Conservation (phyloP, 148 eudicot species). For the Vaccinium corymbosum region DNA sequence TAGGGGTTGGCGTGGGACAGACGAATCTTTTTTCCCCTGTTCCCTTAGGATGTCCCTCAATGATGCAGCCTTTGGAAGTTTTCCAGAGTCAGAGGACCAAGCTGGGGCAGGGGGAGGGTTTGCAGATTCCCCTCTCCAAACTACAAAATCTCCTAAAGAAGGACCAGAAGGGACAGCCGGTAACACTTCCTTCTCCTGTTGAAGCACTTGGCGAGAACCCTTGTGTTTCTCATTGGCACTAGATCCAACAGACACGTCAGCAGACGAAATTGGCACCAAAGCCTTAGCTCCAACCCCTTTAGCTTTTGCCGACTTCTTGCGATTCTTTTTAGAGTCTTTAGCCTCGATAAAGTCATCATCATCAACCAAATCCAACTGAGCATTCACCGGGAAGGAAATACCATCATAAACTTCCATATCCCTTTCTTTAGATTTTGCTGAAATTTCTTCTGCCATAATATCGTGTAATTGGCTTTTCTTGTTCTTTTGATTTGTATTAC, state of each 20-base stretch:
- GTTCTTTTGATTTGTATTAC: slow-evolving; percentile 27
- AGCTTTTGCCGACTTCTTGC: slow-evolving; percentile 83
- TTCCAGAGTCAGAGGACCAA: slow-evolving; percentile 82
- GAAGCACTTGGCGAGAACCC: slow-evolving; percentile 39
- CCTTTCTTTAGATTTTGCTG: slow-evolving; percentile 43
- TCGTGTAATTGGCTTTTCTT: slow-evolving; percentile 77
- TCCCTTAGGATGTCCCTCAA: slow-evolving; percentile 81
- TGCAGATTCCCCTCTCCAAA: slow-evolving; percentile 79
- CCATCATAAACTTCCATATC: slow-evolving; percentile 31
- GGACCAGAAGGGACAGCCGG: slow-evolving; percentile 82
- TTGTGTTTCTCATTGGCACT: slow-evolving; percentile 65
- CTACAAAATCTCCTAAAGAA: slow-evolving; percentile 87
- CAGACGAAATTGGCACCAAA: slow-evolving; percentile 29
- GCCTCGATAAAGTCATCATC: slow-evolving; percentile 82
- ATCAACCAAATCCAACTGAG: slow-evolving; percentile 32
- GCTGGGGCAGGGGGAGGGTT: slow-evolving; percentile 70
- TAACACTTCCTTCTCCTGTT: slow-evolving; percentile 62
- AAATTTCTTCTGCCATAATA: slow-evolving; percentile 59
- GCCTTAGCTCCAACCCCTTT: slow-evolving; percentile 59
- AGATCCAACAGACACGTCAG: slow-evolving; percentile 45
- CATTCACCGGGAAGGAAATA: slow-evolving; percentile 29
- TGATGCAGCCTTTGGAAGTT: slow-evolving; percentile 57
- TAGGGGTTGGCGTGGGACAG: slow-evolving; percentile 33
- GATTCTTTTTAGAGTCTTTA: slow-evolving; percentile 86
- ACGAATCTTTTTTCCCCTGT: slow-evolving; percentile 52